Evolutionary conservation across 2,329 filamentous ascomycete species (phyloP).

Genomic region (Diplodia mutila): DNA sequence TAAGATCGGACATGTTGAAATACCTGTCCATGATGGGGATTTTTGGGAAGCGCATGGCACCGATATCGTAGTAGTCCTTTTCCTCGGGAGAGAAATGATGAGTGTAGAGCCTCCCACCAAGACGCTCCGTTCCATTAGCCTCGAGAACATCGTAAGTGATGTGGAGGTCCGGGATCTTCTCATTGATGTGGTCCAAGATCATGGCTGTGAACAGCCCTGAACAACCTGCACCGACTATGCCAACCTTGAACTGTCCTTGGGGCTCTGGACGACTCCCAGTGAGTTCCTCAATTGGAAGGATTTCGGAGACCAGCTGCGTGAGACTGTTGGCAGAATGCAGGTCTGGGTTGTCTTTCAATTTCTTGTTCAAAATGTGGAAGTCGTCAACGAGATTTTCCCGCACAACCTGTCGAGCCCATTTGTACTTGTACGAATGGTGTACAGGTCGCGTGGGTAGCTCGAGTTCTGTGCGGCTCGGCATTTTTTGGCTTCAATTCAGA

Average conservation of each 20-base stretch:
- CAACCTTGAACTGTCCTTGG: not conserved
- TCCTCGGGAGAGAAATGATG: conserved; percentile 36
- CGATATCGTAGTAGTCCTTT: conserved; percentile 49
- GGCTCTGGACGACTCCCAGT: not conserved
- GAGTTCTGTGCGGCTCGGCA: too few relatives aligned
- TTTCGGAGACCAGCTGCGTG: not conserved
- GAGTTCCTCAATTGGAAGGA: not conserved
- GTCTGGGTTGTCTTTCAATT: not conserved
- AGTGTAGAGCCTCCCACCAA: conserved; percentile 44
- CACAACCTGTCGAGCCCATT: conserved; percentile 21
- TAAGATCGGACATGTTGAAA: not conserved
- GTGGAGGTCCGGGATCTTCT: conserved; percentile 20
- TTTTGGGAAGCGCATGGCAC: conserved; percentile 47
- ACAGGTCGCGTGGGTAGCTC: too few relatives aligned
- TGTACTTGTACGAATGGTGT: conserved; percentile 17
- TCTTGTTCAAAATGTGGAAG: conserved; percentile 1
- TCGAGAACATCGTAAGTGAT: conserved; percentile 46
- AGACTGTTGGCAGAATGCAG: not conserved
- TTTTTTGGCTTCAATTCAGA: too few relatives aligned
- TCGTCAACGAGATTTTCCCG: conserved; percentile 11
- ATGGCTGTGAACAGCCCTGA: conserved; percentile 44
- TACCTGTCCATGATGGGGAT: conserved; percentile 36
- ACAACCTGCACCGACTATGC: conserved; percentile 45
- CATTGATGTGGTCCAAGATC: conserved; percentile 36
- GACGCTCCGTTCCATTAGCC: conserved; percentile 32